Conservation (phyloP, 192 early-diverging fungal species). For the Allomyces javanicus region DNA sequence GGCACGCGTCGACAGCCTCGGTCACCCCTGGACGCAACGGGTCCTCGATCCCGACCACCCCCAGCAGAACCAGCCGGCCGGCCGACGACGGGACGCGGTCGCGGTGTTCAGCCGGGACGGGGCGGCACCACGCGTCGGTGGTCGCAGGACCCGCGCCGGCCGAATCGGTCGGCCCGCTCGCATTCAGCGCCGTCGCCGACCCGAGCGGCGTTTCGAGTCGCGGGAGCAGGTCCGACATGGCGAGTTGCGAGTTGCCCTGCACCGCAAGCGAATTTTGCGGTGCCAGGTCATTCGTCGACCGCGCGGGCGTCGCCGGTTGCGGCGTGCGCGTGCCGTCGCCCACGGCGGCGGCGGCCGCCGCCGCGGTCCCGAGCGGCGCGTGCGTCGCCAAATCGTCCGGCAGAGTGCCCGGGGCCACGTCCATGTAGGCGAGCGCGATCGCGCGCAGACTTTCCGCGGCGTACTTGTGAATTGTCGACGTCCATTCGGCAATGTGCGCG, state of each 20-base stretch:
- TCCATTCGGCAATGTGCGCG: slow-evolving; percentile 14
- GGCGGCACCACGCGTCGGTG: no score
- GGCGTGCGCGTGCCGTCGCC: no score
- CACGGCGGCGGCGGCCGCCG: not conserved
- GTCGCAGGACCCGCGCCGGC: not conserved
- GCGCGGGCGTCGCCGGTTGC: not conserved
- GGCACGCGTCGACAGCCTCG: slow-evolving; percentile 72
- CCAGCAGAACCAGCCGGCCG: slow-evolving; percentile 47
- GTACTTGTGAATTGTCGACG: slow-evolving; percentile 43
- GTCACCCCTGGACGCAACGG: slow-evolving; percentile 88
- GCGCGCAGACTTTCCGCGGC: slow-evolving; percentile 71
- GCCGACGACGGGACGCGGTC: not conserved
- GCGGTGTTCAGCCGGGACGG: not conserved
- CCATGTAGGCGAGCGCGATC: slow-evolving; percentile 68
- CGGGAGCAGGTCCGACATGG: no score
- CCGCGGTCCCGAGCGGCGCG: not conserved
- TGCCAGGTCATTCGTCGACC: not conserved
- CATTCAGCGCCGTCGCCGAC: not conserved
- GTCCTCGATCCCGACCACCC: slow-evolving; percentile 91
- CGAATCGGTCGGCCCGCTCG: not conserved
- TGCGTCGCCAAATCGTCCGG: slow-evolving; percentile 1
- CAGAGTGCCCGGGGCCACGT: slow-evolving; percentile 18
- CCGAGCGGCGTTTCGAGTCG: not conserved
- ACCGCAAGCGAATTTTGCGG: not conserved
- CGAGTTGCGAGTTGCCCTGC: no score